phyloP scores from a whole-genome alignment of 176 grass and related monocot genomes.

The Bonia amplexicaulis region DNA sequence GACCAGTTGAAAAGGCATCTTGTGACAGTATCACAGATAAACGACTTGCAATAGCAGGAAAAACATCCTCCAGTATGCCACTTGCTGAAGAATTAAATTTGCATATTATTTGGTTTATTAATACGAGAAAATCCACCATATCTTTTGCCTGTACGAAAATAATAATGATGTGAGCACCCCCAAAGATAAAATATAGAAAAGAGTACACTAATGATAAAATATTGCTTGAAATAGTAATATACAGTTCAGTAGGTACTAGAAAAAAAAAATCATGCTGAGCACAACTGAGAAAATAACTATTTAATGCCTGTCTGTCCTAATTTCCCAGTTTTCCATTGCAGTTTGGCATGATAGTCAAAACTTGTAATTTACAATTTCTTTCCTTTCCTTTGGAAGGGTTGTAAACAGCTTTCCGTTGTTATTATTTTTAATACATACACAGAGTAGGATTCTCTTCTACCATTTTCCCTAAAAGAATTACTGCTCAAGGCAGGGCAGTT shows the following conservation, averaged over 20 bases:
- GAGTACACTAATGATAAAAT: neutral
- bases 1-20: conserved; percentile 71
- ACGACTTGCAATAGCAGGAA: conserved; percentile 74
- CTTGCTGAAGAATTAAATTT: conserved; percentile 78
- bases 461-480: neutral
- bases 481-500: neutral
- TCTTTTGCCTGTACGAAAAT: conserved; percentile 69
- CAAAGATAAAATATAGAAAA: conserved; percentile 15
- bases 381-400: neutral
- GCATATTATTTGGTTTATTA: conserved; percentile 89
- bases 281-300: neutral
- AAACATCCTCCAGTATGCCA: conserved; percentile 71
- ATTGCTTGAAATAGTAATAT: neutral
- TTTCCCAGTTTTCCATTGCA: neutral
- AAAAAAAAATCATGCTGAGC: neutral
- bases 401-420: neutral
- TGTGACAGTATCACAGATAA: conserved; percentile 61
- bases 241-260: neutral
- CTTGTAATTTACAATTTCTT: neutral
- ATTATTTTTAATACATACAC: neutral
- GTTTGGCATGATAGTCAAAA: conserved; percentile 9
- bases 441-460: neutral
- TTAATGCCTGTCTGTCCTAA: neutral
- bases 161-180: neutral
- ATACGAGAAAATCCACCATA: conserved; percentile 85